Conservation (phyloP, 2,329 filamentous ascomycete species). For the Apiospora hydei region DNA sequence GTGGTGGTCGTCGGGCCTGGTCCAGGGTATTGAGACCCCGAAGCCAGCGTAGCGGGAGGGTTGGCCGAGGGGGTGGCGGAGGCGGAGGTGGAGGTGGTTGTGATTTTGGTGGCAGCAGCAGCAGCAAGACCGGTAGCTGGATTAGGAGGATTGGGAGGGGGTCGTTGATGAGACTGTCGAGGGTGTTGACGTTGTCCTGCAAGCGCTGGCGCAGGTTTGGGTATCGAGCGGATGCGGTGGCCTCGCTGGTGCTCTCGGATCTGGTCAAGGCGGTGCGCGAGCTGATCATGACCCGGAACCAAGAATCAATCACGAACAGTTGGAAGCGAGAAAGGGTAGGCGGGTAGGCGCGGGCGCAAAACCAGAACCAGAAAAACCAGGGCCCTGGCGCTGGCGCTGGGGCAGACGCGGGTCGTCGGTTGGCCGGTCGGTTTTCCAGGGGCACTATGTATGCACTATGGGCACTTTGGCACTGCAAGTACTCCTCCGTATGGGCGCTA, state of each 20-base stretch:
- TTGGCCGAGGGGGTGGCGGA: not conserved
- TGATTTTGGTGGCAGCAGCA: not conserved
- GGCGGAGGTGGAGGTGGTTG: not conserved
- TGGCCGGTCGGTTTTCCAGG: not conserved
- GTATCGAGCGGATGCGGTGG: constrained; percentile 24
- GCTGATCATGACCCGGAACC: constrained; percentile 23
- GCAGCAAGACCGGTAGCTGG: not conserved
- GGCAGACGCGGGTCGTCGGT: constrained; percentile 1
- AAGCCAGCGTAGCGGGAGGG: constrained; percentile 2
- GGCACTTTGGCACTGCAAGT: not conserved
- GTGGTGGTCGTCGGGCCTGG: constrained; percentile 18
- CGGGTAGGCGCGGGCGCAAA: not conserved
- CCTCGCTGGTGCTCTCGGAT: constrained; percentile 30
- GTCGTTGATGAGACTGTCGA: constrained; percentile 28
- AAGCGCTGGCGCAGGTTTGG: constrained; percentile 27
- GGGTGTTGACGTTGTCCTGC: constrained; percentile 29
- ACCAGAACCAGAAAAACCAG: not conserved
- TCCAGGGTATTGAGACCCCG: constrained; percentile 23
- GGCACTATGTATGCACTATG: not conserved
- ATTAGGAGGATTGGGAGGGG: not conserved
- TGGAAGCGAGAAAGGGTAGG: not conserved
- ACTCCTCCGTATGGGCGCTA: too few relatives aligned
- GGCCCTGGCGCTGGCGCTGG: not conserved
- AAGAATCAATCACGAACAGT: not conserved
- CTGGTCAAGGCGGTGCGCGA: constrained; percentile 28